Conservation (phyloP, 176 grass and related monocot species). For the Oryza glaberrima region DNA sequence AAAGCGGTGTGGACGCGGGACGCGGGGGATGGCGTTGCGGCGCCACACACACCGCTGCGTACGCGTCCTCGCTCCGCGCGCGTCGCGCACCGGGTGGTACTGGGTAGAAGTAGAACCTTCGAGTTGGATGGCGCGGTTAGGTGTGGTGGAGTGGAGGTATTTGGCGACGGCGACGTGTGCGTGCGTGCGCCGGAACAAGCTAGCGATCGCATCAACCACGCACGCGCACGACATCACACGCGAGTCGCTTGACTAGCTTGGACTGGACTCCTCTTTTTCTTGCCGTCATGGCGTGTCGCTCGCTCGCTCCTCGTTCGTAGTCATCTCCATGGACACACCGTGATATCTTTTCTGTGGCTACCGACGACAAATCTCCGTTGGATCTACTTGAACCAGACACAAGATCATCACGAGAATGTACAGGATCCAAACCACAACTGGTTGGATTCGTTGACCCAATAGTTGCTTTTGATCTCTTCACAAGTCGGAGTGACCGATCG, state of each 20-base stretch:
- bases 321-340: too few relatives aligned
- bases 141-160: neutral
- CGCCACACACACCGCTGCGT: too few relatives aligned
- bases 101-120: neutral
- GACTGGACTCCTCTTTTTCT: neutral
- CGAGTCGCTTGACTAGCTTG: neutral
- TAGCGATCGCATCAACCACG: neutral
- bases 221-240: too few relatives aligned
- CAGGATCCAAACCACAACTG: neutral
- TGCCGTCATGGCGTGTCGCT: neutral
- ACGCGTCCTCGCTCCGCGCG: neutral
- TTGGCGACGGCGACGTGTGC: neutral
- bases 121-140: neutral
- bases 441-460: neutral
- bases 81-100: neutral
- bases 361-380: neutral
- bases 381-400: neutral
- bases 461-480: neutral
- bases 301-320: too few relatives aligned
- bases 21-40: neutral
- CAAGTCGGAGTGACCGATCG: neutral
- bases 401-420: too few relatives aligned
- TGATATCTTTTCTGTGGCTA: too few relatives aligned
- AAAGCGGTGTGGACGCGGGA: neutral
- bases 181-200: neutral